Evolutionary conservation across 306 rosid species (phyloP).

Genomic region (Pueraria montana): DNA sequence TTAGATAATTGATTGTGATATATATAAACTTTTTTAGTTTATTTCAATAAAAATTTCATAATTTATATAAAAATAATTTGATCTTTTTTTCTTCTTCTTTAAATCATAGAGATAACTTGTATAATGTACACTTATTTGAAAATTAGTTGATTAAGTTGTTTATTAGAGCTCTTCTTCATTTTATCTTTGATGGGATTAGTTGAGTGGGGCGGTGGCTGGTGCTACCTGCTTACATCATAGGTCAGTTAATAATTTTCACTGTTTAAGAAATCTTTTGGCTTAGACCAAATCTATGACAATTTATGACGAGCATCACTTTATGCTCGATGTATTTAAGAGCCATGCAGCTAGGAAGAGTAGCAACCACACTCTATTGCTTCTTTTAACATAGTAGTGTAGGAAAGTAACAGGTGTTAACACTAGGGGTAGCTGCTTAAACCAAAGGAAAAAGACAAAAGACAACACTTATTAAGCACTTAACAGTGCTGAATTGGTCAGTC

Average conservation of each 20-base stretch:
- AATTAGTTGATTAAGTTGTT: not conserved
- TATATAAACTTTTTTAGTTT: too few relatives aligned
- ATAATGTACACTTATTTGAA: not conserved
- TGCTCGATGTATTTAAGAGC: not conserved
- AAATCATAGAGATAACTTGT: not conserved
- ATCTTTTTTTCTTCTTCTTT: not conserved
- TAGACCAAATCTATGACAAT: slow-evolving; percentile 18
- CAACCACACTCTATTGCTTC: slow-evolving; percentile 15
- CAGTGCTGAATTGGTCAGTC: slow-evolving; percentile 34
- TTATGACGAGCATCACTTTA: not conserved
- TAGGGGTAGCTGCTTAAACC: not conserved
- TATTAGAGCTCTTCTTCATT: not conserved
- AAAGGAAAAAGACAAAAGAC: slow-evolving; percentile 45
- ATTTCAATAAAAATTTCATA: too few relatives aligned
- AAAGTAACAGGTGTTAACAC: slow-evolving; percentile 3
- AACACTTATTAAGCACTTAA: not conserved
- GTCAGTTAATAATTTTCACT: not conserved
- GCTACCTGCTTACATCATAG: slow-evolving; percentile 28
- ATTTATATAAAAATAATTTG: not conserved
- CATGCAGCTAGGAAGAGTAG: slow-evolving; percentile 6
- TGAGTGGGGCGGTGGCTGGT: slow-evolving; percentile 16
- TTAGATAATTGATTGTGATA: too few relatives aligned
- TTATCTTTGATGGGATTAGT: not conserved
- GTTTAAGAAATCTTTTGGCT: slow-evolving; percentile 28
- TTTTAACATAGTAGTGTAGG: slow-evolving; percentile 2